Base-by-base conservation (phyloP, 495 filamentous ascomycete species). In the Podospora australis region DNA sequence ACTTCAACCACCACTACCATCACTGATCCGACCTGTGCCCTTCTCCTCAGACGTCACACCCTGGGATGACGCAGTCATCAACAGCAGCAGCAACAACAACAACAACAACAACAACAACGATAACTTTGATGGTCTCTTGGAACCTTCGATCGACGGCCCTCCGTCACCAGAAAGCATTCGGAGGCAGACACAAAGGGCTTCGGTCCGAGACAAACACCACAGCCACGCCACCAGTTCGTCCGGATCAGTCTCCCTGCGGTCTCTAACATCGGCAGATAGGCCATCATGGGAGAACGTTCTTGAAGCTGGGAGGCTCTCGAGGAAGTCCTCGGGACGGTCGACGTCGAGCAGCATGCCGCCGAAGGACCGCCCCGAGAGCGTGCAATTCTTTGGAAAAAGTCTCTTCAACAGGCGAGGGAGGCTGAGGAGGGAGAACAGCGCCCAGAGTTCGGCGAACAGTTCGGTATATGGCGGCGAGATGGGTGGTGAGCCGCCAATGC, bases 151-250 rank as follows among this genome's bases (percentile, higher is more conserved):
- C 36, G 72, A 77, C 48, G 72, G 71, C 29, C 77, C 74, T 25
- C 74, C 75, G 11, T 78, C 77, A 5, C 73, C 77, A 42, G 71
- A 77, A 53, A 66, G 67, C 43, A 69, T 78, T 52, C 73, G 77
- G 51, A 69, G 70, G 50, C 67, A 73, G 52, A 68, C 74, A 64
- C 75, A 70, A 58, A 65, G 68, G 43, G 63, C 67, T 5, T 74
- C 73, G 24, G 64, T 55, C 34, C 54, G 62, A 45, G 68, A 70
- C 38, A 70, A 71, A 53, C 68, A 73, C 51, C 58, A 58, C 41
- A 69, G 63, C 48, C 65, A 75, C 61, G 52, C 67, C 45, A 66
- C 70, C 40, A 58, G 68, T 47, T 75, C 74, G 28, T 77, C 73
- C 13, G 68, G 67, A 20, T 70, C 75, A 35, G 69, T 71, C 19